Conservation (phyloP, 106 monocot genomes). For the Gastrodia elata region DNA sequence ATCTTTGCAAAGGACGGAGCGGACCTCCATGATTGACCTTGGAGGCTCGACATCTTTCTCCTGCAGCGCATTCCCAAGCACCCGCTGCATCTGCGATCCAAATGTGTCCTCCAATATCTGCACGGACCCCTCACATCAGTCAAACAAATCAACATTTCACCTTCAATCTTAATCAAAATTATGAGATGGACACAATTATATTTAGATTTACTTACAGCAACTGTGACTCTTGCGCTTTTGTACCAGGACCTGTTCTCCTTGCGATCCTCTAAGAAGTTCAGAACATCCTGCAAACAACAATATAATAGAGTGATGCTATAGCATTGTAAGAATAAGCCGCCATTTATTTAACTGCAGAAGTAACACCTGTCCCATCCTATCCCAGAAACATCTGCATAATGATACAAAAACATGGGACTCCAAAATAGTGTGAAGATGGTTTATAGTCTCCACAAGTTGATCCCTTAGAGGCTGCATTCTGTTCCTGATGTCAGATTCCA, state of each 20-base stretch:
- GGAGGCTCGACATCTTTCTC: constrained; percentile 84
- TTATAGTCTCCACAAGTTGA: constrained; percentile 59
- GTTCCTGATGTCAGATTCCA: constrained; percentile 76
- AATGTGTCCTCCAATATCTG: constrained; percentile 92
- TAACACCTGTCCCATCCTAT: constrained; percentile 89
- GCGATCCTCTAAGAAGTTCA: constrained; percentile 77
- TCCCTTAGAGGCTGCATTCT: constrained; percentile 89
- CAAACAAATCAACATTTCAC: too few species aligned
- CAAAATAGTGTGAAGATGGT: constrained; percentile 63
- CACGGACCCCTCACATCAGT: not conserved
- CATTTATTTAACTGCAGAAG: not conserved
- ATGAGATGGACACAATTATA: not conserved
- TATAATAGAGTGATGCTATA: too few species aligned
- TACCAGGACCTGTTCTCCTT: constrained; percentile 93
- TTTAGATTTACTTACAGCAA: constrained; percentile 50
- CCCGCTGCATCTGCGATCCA: constrained; percentile 89
- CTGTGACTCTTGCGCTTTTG: constrained; percentile 69
- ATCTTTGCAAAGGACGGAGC: constrained; percentile 89
- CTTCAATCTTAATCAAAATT: not conserved
- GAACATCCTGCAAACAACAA: constrained; percentile 71
- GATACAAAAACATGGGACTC: constrained; percentile 72
- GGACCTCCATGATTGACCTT: constrained; percentile 83
- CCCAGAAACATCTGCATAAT: constrained; percentile 86
- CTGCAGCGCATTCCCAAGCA: constrained; percentile 75
- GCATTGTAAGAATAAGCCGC: too few species aligned